Conservation (phyloP, 371 early-diverging fungal species). For the Haplosporangium sp. region DNA sequence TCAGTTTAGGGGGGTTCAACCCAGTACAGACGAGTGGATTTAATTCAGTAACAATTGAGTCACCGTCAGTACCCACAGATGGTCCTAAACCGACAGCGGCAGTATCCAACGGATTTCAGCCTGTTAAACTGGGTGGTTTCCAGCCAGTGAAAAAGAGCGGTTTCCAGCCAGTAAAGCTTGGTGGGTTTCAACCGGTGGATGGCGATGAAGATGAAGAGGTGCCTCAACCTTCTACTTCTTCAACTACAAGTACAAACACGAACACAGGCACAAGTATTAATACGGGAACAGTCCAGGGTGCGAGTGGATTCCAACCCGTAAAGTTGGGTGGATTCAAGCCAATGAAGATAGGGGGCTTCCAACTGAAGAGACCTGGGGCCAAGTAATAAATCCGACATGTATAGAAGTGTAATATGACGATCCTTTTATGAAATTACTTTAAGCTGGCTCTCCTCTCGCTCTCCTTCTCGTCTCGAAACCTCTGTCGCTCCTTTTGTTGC, state of each 20-base stretch:
- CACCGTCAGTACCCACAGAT: not conserved
- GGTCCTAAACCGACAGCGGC: constrained; percentile 2
- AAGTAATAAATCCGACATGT: constrained; percentile 3
- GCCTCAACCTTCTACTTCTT: not conserved
- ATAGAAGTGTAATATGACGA: not conserved
- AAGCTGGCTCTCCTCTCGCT: constrained; percentile 22
- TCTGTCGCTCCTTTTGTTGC: constrained; percentile 17
- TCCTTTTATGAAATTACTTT: not conserved
- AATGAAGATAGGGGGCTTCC: constrained; percentile 50
- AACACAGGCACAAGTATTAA: not conserved
- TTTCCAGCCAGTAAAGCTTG: constrained; percentile 34
- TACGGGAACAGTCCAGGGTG: not conserved
- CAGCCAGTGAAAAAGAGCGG: constrained; percentile 30
- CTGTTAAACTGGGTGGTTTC: constrained; percentile 32
- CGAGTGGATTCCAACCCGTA: constrained; percentile 40
- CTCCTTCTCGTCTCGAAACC: constrained; percentile 34
- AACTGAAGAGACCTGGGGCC: constrained; percentile 37
- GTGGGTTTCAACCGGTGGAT: constrained; percentile 37
- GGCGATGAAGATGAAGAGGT: constrained; percentile 10
- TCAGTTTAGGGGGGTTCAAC: constrained; percentile 3
- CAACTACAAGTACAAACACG: not conserved
- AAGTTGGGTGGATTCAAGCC: constrained; percentile 45
- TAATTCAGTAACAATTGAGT: not conserved
- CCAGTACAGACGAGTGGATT: constrained; percentile 13
- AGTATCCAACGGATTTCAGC: constrained; percentile 25